Conservation (phyloP, 192 early-diverging fungal species). For the Entrophospora sp. region DNA sequence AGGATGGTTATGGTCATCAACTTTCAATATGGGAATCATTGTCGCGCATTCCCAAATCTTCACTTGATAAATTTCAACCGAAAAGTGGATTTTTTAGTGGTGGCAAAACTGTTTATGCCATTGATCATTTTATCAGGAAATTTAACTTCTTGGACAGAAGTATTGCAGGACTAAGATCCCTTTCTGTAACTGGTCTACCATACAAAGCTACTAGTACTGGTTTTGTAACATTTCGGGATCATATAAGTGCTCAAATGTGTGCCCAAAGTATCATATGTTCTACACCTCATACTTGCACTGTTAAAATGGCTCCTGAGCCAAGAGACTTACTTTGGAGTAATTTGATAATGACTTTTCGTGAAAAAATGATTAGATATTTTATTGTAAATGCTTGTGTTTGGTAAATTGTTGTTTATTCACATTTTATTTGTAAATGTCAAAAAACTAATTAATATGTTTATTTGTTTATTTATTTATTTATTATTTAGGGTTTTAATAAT, state of each 20-base stretch:
- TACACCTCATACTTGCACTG: constrained; percentile 41
- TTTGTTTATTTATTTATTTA: too few relatives aligned
- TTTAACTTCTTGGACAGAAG: constrained; percentile 35
- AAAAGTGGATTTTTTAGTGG: constrained; percentile 21
- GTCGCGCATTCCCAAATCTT: constrained; percentile 14
- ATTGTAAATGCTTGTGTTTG: constrained; percentile 41
- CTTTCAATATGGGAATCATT: constrained; percentile 32
- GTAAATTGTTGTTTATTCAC: constrained; percentile 20
- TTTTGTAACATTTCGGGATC: constrained; percentile 52
- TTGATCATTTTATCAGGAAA: constrained; percentile 32
- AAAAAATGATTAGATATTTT: constrained; percentile 33
- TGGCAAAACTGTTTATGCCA: constrained; percentile 21
- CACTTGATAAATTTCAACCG: constrained; percentile 30
- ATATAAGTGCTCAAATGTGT: constrained; percentile 46
- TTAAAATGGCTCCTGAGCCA: constrained; percentile 50
- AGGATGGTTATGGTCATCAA: constrained; percentile 16
- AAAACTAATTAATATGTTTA: too few relatives aligned
- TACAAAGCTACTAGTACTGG: constrained; percentile 48
- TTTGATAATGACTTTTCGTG: constrained; percentile 33
- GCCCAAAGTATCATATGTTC: constrained; percentile 45
- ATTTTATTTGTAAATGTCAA: too few relatives aligned
- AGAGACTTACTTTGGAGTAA: constrained; percentile 54
- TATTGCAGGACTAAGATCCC: constrained; percentile 33
- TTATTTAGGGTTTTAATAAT: constrained; percentile 43
- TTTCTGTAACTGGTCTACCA: constrained; percentile 19